Conservation (phyloP, 2,329 filamentous ascomycete genomes). For the Epicoccum sorghinum region DNA sequence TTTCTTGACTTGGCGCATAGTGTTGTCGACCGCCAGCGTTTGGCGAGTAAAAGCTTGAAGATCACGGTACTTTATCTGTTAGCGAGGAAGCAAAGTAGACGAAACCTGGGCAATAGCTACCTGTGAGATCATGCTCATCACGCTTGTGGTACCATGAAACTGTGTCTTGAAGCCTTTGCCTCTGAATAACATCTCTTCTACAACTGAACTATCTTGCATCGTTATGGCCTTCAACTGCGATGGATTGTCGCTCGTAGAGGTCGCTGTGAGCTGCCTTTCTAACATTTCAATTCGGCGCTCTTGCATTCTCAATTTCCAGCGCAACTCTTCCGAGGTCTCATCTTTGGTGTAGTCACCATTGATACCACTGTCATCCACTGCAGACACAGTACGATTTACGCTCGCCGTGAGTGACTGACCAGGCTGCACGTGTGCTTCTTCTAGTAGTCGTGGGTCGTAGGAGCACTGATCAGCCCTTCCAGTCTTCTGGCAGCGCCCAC, state of each 20-base stretch:
- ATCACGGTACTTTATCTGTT: slow-evolving; percentile 40
- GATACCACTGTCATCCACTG: slow-evolving; percentile 6
- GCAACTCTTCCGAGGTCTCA: slow-evolving; percentile 27
- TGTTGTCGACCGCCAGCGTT: slow-evolving; percentile 36
- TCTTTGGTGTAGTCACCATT: slow-evolving; percentile 6
- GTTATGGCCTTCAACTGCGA: slow-evolving; percentile 23
- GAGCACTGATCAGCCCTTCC: slow-evolving; percentile 51
- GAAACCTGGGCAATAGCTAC: slow-evolving; percentile 22
- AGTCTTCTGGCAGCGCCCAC: slow-evolving; percentile 52
- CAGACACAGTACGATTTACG: slow-evolving; percentile 7
- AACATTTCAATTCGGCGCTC: slow-evolving; percentile 40
- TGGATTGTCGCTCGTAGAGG: slow-evolving; percentile 23
- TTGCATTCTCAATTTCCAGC: slow-evolving; percentile 38
- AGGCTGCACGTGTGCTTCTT: slow-evolving; percentile 26
- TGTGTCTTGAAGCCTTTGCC: slow-evolving; percentile 54
- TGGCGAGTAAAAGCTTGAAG: slow-evolving; percentile 44
- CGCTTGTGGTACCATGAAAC: slow-evolving; percentile 52
- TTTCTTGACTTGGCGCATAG: slow-evolving; percentile 36
- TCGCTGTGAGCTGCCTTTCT: slow-evolving; percentile 36
- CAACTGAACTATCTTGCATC: slow-evolving; percentile 21
- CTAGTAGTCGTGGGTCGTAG: slow-evolving; percentile 48
- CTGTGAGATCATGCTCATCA: slow-evolving; percentile 43
- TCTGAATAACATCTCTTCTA: slow-evolving; percentile 51
- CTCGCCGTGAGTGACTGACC: slow-evolving; percentile 6
- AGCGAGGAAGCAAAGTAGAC: neutral